Conservation (phyloP, 495 filamentous ascomycete species). For the Usnea hakonensis region DNA sequence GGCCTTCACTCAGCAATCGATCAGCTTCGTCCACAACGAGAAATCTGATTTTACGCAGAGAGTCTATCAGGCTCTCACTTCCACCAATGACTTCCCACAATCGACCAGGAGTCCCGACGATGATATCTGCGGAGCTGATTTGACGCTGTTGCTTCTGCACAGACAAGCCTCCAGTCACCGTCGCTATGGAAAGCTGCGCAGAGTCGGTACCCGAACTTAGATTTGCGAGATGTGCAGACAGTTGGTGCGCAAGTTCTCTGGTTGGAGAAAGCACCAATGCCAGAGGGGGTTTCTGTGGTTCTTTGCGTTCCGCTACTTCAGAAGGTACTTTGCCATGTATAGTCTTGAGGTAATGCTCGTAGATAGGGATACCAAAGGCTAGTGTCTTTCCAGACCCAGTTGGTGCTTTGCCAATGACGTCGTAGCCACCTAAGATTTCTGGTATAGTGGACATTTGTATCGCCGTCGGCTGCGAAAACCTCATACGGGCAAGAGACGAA, state of each 20-base stretch:
- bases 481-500: constrained; percentile 65
- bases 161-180: constrained; percentile 83
- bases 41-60: constrained; percentile 65
- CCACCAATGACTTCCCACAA: constrained; percentile 87
- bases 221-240: constrained; percentile 69
- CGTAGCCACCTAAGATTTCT: constrained; percentile 61
- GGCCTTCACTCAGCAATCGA: constrained; percentile 80
- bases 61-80: constrained; percentile 49
- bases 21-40: constrained; percentile 94
- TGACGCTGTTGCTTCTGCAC: constrained; percentile 86
- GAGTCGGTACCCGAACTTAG: constrained; percentile 54
- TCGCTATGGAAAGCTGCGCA: constrained; percentile 58
- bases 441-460: constrained; percentile 76
- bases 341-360: constrained; percentile 38
- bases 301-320: constrained; percentile 17
- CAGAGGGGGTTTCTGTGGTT: constrained; percentile 41
- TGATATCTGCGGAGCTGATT: constrained; percentile 67
- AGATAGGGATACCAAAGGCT: constrained; percentile 67
- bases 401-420: constrained; percentile 73
- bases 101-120: constrained; percentile 86
- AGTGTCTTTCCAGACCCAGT: constrained; percentile 82
- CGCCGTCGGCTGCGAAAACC: constrained; percentile 68
- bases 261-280: constrained; percentile 90
- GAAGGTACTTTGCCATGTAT: neutral
- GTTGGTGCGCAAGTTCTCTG: constrained; percentile 85